Base-by-base conservation (phyloP, 305 asterid species). In the Fraxinus sp. region DNA sequence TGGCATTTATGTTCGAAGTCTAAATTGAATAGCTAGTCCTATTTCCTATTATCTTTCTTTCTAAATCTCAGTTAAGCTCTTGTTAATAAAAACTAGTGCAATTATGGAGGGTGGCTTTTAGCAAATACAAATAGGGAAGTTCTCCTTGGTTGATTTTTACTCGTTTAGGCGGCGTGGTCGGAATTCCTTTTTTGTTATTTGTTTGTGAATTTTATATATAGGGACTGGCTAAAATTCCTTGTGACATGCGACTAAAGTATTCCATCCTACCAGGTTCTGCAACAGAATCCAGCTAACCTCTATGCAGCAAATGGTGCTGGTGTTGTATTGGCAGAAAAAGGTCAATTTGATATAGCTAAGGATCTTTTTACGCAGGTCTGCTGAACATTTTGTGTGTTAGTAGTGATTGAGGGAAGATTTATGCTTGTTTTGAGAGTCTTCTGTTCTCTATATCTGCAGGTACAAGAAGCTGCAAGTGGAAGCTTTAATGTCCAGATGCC, bases 381-480 rank as follows among this genome's bases (percentile, higher is more conserved):
- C 79, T 76, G 66, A 83, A 78, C 85, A 82, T 83, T 55, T 75
- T 84, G 30, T 86, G 30, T 80, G 57, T 44, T 86, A 24, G 41
- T 55, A 78, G 13, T 18, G 57, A 80, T 70, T 10, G 74, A 74
- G 76, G 72, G 79, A 77, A 85, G 64, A 22, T 75, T 36, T 75
- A 30, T 73, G 35, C 80, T 77, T 82, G 73, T 80, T 52, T 80
- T 72, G 74, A 76, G 82, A 62, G 28, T 80, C 74, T 80, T 79
- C 49, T 37, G 80, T 24, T 71, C 80, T 78, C 49, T 81, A 84
- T 88, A 83, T 81, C 74, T 85, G 81, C 80, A 96, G 99, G 98
- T 96, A 81, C 99, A 96, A 92, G 99, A 96, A 89, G 99, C 98
- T 90, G 99, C 98, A 71, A 94, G 99, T 89, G 98, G 98, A 90